Evolutionary conservation across 768 basidiomycete species (phyloP), one percentile per base, ranked within the genome.

Genomic region (Myochromella boudieri): DNA sequence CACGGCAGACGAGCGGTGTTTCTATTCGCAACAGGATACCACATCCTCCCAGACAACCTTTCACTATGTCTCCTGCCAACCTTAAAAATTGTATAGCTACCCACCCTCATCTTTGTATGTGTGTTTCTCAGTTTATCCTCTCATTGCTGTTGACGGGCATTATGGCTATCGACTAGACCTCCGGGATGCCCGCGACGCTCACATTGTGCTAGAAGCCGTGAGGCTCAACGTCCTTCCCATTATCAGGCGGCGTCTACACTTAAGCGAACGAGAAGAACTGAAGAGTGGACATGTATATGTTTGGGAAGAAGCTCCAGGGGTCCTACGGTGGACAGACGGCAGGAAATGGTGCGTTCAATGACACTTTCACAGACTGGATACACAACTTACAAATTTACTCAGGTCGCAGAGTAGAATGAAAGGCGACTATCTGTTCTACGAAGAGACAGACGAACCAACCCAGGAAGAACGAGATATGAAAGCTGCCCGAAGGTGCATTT

Each of bases 391-490:
- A 14, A 26, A 44, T 49, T 51, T 38, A 53, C 5, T 14, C 52
- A 89, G 87, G 87, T 90, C 88, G 1, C 88, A 90, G 61, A 90
- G 88, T 63, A 71, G 88, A 48, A 91, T 91, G 88, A 72, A 85
- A 20, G 87, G 83, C 17, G 87, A 87, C 60, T 90, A 87, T 59
- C 69, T 91, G 11, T 90, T 88, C 64, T 91, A 91, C 54, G 88
- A 89, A 59, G 87, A 89, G 62, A 89, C 89, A 59, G 82, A 87
- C 40, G 87, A 87, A 55, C 85, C 83, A 0, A 90, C 86, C 1
- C 81, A 84, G 50, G 88, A 87, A 59, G 87, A 88, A 61, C 79
- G 82, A 52, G 85, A 87, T 53, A 80, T 84, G 1, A 90, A 89
- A 56, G 87, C 87, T 42, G 85, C 84, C 15, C 71, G 87, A 53